Conservation (phyloP, 768 basidiomycete genomes). For the Suillus tomentosus region DNA sequence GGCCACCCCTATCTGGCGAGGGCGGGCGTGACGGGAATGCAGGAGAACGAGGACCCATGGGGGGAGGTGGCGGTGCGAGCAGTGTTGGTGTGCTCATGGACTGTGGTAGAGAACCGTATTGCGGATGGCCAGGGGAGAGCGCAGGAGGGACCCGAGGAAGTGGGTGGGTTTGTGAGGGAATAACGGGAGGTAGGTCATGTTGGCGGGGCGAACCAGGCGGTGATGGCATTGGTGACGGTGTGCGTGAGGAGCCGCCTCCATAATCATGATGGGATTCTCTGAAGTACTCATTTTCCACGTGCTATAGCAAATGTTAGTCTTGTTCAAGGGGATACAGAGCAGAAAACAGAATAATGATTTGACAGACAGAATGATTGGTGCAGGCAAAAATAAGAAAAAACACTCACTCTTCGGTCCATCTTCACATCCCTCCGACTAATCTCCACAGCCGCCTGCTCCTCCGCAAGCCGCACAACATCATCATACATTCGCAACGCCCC, state of each 20-base stretch:
- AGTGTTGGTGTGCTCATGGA: conserved; percentile 31
- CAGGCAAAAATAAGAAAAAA: not conserved
- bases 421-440: conserved; percentile 67
- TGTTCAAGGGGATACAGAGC: not conserved
- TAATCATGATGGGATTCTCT: conserved; percentile 22
- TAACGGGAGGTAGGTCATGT: conserved; percentile 32
- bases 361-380: conserved; percentile 27
- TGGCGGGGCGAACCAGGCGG: conserved; percentile 33
- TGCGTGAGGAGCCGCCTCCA: conserved; percentile 31
- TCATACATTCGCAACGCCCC: conserved; percentile 75
- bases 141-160: conserved; percentile 41
- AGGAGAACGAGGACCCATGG: conserved; percentile 72
- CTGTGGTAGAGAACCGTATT: conserved; percentile 25
- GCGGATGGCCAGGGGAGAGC: conserved; percentile 18
- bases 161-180: conserved; percentile 36
- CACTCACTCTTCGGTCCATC: conserved; percentile 66
- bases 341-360: conserved; percentile 1
- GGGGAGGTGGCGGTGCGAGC: conserved; percentile 67
- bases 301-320: conserved; percentile 15
- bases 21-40: conserved; percentile 64
- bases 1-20: conserved; percentile 55
- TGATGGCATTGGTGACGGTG: conserved; percentile 33
- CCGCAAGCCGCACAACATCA: conserved; percentile 69
- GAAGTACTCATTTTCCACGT: conserved; percentile 26
- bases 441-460: conserved; percentile 58